Conservation (phyloP, 768 basidiomycete species). For the Tulasnella sp. region DNA sequence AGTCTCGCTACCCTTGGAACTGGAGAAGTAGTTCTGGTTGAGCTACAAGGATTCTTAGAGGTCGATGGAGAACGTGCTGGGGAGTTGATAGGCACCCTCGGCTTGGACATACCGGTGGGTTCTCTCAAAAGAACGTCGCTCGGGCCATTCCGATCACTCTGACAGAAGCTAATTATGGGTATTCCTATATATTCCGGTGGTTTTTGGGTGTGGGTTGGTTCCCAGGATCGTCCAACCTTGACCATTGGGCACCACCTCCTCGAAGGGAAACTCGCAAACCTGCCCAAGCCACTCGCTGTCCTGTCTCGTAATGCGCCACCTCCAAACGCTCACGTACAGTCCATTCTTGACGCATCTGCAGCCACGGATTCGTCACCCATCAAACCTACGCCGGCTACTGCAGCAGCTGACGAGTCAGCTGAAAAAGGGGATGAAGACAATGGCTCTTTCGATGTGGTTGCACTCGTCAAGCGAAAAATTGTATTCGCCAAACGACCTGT, state of each 20-base stretch:
- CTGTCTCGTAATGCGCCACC: slow-evolving; percentile 30
- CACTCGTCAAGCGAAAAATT: slow-evolving; percentile 71
- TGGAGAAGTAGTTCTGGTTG: slow-evolving; percentile 72
- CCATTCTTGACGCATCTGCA: background rate
- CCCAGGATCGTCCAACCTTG: slow-evolving; percentile 66
- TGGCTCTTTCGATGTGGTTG: slow-evolving; percentile 48
- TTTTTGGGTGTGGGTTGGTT: background rate
- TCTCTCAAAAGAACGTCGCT: background rate
- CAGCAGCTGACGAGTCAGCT: slow-evolving; percentile 6
- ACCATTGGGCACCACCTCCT: slow-evolving; percentile 81
- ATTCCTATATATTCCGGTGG: background rate
- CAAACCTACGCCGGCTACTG: slow-evolving; percentile 1
- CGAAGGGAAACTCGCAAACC: slow-evolving; percentile 68
- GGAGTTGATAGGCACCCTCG: slow-evolving; percentile 68
- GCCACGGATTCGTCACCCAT: background rate
- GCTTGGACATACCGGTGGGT: slow-evolving; percentile 36
- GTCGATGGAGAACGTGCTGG: slow-evolving; percentile 55
- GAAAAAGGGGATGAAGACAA: slow-evolving; percentile 18
- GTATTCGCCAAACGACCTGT: slow-evolving; percentile 76
- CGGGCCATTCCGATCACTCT: background rate
- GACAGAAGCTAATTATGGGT: background rate
- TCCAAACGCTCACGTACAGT: background rate
- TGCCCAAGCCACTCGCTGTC: slow-evolving; percentile 76
- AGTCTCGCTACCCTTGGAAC: slow-evolving; percentile 62
- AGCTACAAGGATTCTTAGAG: slow-evolving; percentile 76